Evolutionary conservation across 148 eudicot species (phyloP).

Genomic region (Euryodendron excelsum): DNA sequence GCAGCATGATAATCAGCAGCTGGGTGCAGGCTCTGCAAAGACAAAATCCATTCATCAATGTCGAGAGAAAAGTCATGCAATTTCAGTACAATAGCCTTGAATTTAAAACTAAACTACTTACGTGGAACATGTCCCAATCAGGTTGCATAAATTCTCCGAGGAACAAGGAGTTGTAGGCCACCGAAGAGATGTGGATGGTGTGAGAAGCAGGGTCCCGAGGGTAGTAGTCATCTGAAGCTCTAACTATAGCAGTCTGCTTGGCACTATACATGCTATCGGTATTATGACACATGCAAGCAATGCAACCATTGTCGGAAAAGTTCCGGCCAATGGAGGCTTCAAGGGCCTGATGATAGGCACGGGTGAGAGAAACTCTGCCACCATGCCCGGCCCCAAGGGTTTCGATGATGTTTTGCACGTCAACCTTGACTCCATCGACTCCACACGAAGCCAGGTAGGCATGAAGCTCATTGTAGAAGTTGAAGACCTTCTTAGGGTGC

Average conservation of each 20-base stretch:
- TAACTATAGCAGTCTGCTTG: constrained; percentile 71
- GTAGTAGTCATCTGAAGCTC: constrained; percentile 94
- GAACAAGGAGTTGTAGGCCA: constrained; percentile 79
- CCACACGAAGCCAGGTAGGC: constrained; percentile 95
- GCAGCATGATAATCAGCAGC: constrained; percentile 96
- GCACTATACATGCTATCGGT: constrained; percentile 79
- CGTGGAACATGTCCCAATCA: constrained; percentile 99
- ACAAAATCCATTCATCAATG: constrained; percentile 7
- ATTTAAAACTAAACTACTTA: no score
- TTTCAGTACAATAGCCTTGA: no score
- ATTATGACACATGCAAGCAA: constrained; percentile 93
- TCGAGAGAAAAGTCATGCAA: no score
- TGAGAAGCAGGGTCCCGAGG: constrained; percentile 97
- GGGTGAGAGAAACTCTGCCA: constrained; percentile 84
- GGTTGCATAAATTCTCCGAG: constrained; percentile 98
- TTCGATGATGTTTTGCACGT: constrained; percentile 90
- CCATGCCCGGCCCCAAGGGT: constrained; percentile 96
- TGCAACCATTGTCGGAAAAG: constrained; percentile 89
- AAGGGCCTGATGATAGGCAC: constrained; percentile 73
- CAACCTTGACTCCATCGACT: constrained; percentile 94
- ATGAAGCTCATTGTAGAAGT: constrained; percentile 94
- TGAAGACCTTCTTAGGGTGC: constrained; percentile 82
- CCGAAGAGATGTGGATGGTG: constrained; percentile 88
- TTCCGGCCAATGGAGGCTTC: constrained; percentile 76
- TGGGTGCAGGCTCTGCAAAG: constrained; percentile 83